phyloP scores from a whole-genome alignment of 1,284 basidiomycete genomes.

The Phylloporus sp. region DNA sequence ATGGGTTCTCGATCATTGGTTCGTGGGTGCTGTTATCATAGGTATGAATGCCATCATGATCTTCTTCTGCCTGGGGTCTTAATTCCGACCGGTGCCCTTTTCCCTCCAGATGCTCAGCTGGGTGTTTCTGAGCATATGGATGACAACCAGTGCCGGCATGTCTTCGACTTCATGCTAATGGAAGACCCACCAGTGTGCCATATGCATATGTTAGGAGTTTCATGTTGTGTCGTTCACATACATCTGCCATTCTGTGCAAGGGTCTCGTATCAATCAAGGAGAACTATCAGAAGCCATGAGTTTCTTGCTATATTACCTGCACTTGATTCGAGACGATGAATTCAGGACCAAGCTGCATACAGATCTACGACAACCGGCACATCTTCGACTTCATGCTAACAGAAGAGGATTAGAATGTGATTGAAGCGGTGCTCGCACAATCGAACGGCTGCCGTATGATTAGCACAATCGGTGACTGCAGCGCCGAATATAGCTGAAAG shows the following conservation, averaged over 20 bases:
- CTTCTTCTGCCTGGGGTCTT: constrained; percentile 9
- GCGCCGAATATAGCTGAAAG: constrained; percentile 73
- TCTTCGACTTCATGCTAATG: constrained; percentile 61
- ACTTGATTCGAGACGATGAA: constrained; percentile 82
- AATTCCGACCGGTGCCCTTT: not conserved
- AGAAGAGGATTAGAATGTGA: constrained; percentile 57
- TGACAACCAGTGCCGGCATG: constrained; percentile 65
- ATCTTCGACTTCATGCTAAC: constrained; percentile 64
- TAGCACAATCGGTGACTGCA: constrained; percentile 76
- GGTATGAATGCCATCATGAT: constrained; percentile 47
- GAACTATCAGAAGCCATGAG: constrained; percentile 54
- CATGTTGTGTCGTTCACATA: constrained; percentile 71
- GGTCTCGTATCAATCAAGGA: constrained; percentile 80
- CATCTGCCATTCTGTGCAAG: constrained; percentile 74
- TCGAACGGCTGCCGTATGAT: constrained; percentile 67
- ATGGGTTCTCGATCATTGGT: constrained; percentile 80
- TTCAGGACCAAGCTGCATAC: constrained; percentile 67
- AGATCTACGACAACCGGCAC: constrained; percentile 55
- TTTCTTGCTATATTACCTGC: constrained; percentile 52
- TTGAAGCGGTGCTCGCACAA: constrained; percentile 61
- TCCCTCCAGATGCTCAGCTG: constrained; percentile 62
- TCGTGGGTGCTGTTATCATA: constrained; percentile 79
- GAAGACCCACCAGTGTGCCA: constrained; percentile 68
- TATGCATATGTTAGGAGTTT: constrained; percentile 86
- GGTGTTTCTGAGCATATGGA: constrained; percentile 76